Evolutionary conservation across 148 eudicot genomes (phyloP).

Genomic region (Cornus controversa): DNA sequence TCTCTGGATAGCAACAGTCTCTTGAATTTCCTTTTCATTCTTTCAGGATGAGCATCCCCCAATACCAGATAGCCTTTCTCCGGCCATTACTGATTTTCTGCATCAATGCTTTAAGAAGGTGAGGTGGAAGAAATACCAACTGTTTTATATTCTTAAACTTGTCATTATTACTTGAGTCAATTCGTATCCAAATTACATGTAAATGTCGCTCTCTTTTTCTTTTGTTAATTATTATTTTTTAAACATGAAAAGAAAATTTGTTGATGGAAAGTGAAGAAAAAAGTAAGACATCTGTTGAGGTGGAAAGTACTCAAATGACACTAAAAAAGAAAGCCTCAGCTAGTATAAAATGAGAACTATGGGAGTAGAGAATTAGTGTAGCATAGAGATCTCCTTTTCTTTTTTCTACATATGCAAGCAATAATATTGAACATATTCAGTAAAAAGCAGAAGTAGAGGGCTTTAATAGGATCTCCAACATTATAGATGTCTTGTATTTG

Average conservation of each 20-base stretch:
- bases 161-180: background rate
- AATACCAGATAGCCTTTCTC: constrained; percentile 90
- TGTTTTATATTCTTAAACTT: background rate
- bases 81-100: constrained; percentile 84
- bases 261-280: background rate
- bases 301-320: background rate
- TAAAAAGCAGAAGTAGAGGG: no score
- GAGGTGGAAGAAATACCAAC: constrained; percentile 17
- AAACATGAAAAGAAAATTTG: no score
- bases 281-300: background rate
- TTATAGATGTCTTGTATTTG: background rate
- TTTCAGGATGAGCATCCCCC: constrained; percentile 97
- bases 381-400: background rate
- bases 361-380: background rate
- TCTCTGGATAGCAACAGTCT: background rate
- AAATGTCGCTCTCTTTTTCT: background rate
- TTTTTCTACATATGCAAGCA: background rate
- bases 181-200: background rate
- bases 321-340: background rate
- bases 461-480: no score
- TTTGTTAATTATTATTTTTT: no score
- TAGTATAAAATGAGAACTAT: background rate
- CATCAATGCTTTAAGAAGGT: constrained; percentile 96
- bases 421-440: no score
- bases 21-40: constrained; percentile 12